Conservation (phyloP, 345 rosid genomes). For the sweet orange (Citrus sinensis) region DNA sequence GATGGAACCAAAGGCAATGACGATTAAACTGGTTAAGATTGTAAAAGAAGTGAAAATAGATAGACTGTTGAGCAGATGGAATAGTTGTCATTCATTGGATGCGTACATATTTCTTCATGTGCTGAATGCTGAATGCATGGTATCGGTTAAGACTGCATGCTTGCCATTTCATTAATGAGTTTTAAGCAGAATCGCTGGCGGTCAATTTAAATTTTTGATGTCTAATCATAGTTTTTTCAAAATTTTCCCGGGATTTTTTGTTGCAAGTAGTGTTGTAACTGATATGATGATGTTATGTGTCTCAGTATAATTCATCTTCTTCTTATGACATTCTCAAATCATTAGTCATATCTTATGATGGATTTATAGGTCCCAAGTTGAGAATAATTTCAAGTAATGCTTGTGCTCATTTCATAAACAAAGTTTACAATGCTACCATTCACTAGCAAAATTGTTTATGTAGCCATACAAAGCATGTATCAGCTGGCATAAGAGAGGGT, state of each 20-base stretch:
- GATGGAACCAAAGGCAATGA: background rate
- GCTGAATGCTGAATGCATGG: background rate
- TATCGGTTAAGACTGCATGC: background rate
- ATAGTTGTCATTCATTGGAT: background rate
- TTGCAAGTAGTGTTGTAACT: background rate
- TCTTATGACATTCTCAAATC: background rate
- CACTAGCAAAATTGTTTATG: background rate
- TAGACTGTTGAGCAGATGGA: background rate
- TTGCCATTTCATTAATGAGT: background rate
- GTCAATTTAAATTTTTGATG: background rate
- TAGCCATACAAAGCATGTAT: background rate
- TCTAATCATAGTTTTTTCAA: no score
- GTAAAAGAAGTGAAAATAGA: background rate
- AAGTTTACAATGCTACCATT: background rate
- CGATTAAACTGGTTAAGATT: background rate
- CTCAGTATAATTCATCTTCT: background rate
- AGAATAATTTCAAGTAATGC: background rate
- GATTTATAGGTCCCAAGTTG: background rate
- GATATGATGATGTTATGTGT: background rate
- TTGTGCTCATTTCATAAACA: background rate
- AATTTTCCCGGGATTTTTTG: no score
- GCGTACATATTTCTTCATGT: background rate
- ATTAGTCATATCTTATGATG: background rate
- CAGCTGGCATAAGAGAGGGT: background rate
- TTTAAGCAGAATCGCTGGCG: background rate